Conservation (phyloP, 2,329 filamentous ascomycete species). For the Sporothrix protearum region DNA sequence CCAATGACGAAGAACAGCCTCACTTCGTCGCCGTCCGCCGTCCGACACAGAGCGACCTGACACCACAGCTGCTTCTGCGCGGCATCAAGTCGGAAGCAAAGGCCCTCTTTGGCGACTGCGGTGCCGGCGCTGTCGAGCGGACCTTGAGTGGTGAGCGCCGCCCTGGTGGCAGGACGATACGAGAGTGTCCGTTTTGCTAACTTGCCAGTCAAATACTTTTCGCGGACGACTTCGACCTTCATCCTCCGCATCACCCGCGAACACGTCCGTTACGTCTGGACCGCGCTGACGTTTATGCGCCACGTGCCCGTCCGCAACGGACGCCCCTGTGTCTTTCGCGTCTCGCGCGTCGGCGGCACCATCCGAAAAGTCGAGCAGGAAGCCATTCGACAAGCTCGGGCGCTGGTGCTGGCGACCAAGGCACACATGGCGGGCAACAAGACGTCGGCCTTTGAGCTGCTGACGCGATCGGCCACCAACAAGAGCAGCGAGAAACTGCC, state of each 20-base stretch:
- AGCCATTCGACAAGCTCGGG: slow-evolving; percentile 72
- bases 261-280: slow-evolving; percentile 86
- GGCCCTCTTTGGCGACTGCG: slow-evolving; percentile 83
- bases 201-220: slow-evolving; percentile 80
- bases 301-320: slow-evolving; percentile 59
- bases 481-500: background rate
- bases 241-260: slow-evolving; percentile 81
- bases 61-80: slow-evolving; percentile 60
- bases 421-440: slow-evolving; percentile 44
- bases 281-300: slow-evolving; percentile 77
- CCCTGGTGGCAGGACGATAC: background rate
- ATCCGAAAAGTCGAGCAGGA: slow-evolving; percentile 91
- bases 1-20: slow-evolving; percentile 39
- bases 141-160: slow-evolving; percentile 60
- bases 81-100: slow-evolving; percentile 68
- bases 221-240: slow-evolving; percentile 85
- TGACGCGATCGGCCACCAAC: slow-evolving; percentile 32
- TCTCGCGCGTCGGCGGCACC: slow-evolving; percentile 85
- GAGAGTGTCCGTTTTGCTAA: background rate
- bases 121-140: slow-evolving; percentile 67
- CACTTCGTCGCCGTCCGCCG: slow-evolving; percentile 71
- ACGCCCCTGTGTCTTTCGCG: slow-evolving; percentile 71
- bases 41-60: slow-evolving; percentile 71
- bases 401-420: slow-evolving; percentile 65
- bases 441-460: slow-evolving; percentile 32